Conservation (phyloP, 1,284 basidiomycete genomes). For the Trichosporon sp. region DNA sequence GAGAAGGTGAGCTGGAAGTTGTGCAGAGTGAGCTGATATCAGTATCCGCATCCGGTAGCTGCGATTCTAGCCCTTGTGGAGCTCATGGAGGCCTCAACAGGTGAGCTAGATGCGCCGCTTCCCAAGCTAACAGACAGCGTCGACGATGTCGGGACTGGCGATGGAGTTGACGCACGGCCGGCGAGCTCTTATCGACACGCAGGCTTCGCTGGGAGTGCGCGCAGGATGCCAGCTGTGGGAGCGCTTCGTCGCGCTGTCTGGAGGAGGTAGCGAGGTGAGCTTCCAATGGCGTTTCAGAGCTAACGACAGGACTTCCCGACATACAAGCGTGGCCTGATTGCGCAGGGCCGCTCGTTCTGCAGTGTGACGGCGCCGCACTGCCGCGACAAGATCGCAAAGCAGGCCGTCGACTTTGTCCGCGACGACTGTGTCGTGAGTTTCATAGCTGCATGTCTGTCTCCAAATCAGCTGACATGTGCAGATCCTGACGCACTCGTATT, state of each 20-base stretch:
- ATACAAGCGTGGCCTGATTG: conserved; percentile 41
- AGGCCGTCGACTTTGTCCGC: conserved; percentile 86
- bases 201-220: conserved; percentile 42
- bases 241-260: conserved; percentile 40
- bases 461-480: conserved; percentile 37
- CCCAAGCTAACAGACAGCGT: conserved; percentile 23
- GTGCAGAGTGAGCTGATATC: not conserved
- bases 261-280: conserved; percentile 33
- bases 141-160: conserved; percentile 43
- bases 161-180: conserved; percentile 39
- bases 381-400: conserved; percentile 80
- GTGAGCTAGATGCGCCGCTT: conserved; percentile 17
- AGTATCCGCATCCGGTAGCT: conserved; percentile 47
- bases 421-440: conserved; percentile 78
- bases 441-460: not conserved
- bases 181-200: conserved; percentile 38
- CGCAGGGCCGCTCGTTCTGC: conserved; percentile 46
- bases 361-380: conserved; percentile 63
- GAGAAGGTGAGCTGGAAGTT: conserved; percentile 34
- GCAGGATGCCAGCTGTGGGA: conserved; percentile 49
- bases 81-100: conserved; percentile 45
- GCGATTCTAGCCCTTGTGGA: conserved; percentile 48
- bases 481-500: conserved; percentile 94
- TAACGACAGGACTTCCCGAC: conserved; percentile 37
- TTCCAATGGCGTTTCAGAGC: conserved; percentile 4